These are phyloP conservation scores for Chrysanthemum lavandulifolium DNA, from an alignment of 129 eudicot species.

Conservation along the genomic window DNA sequence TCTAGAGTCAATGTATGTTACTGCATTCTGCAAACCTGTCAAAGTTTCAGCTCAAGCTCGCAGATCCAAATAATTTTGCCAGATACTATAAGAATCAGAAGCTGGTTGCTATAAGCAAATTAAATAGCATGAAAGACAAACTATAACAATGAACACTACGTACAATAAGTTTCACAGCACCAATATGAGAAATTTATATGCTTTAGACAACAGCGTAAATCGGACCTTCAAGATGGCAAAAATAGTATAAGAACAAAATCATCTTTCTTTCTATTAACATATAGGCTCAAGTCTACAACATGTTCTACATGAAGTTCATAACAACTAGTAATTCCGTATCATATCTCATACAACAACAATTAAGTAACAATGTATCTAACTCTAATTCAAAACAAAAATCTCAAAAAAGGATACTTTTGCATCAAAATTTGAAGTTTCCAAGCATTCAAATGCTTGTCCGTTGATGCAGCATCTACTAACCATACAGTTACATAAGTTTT, in stretches of 20 bases:
- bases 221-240: not conserved
- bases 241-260: not conserved
- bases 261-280: conserved; percentile 17
- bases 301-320: conserved; percentile 16
- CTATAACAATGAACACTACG: not conserved
- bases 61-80: no score
- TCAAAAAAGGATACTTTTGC: conserved; percentile 9
- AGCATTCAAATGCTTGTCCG: conserved; percentile 2
- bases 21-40: no score
- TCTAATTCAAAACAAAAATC: conserved; percentile 11
- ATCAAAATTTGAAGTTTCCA: conserved; percentile 20
- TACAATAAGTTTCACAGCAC: conserved; percentile 10
- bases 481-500: conserved; percentile 16
- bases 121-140: not conserved
- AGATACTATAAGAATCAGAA: no score
- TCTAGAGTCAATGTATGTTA: no score
- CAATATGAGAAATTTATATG: not conserved
- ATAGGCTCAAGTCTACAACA: conserved; percentile 18
- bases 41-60: no score
- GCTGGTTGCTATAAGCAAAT: not conserved
- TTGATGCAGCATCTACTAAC: not conserved
- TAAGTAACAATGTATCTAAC: conserved; percentile 33
- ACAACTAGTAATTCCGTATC: conserved; percentile 24
- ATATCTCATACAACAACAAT: conserved; percentile 9
- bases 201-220: not conserved